These are phyloP conservation scores for Babesia caballi DNA, from an alignment of 169 alveolate species.

Conservation along the genomic window DNA sequence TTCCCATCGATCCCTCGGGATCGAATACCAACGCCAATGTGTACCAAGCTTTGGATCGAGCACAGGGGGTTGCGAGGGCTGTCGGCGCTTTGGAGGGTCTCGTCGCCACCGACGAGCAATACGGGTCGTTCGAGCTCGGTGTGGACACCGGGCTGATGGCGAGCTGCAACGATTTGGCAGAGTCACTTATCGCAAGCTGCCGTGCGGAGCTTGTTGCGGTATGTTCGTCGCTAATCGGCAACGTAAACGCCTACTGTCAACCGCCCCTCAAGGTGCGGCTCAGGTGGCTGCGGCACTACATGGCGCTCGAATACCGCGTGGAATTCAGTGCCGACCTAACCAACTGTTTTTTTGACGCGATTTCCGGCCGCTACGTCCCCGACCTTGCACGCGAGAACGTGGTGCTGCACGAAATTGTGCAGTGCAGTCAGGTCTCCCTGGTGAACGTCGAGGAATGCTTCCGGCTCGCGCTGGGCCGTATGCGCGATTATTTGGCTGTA, in stretches of 20 bases:
- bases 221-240: conserved; percentile 43
- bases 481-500: conserved; percentile 2
- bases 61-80: conserved; percentile 43
- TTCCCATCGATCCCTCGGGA: neutral
- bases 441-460: conserved; percentile 27
- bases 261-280: conserved; percentile 51
- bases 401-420: conserved; percentile 59
- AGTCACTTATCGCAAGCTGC: conserved; percentile 6
- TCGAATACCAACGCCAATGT: neutral
- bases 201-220: conserved; percentile 35
- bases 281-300: conserved; percentile 45
- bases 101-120: neutral
- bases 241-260: conserved; percentile 26
- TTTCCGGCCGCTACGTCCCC: conserved; percentile 33
- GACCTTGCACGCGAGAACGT: conserved; percentile 33
- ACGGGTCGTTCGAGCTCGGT: neutral
- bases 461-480: conserved; percentile 20
- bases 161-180: conserved; percentile 51
- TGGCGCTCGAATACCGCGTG: conserved; percentile 47
- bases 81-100: conserved; percentile 56
- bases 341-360: conserved; percentile 20
- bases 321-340: conserved; percentile 43
- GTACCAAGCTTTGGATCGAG: conserved; percentile 13
- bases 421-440: conserved; percentile 38
- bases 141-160: conserved; percentile 4